Evolutionary conservation across 495 filamentous ascomycete genomes (phyloP).

Genomic region (Penicillium chermesinum): DNA sequence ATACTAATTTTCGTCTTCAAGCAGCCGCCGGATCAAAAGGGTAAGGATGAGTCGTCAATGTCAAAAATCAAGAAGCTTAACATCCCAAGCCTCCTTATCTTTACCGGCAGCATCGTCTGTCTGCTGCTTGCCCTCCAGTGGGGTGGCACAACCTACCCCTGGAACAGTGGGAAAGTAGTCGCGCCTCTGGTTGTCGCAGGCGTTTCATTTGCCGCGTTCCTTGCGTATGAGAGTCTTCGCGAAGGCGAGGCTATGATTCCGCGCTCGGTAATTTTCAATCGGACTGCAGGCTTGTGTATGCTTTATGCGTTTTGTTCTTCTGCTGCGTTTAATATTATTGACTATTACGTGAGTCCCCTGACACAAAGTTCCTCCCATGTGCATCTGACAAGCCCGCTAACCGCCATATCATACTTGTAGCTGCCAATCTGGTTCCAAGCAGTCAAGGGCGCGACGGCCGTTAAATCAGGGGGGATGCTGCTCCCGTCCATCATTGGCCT

Average conservation of each 20-base stretch:
- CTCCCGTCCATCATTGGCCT: background rate
- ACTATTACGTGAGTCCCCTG: background rate
- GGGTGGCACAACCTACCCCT: background rate
- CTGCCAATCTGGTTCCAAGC: background rate
- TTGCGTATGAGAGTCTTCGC: background rate
- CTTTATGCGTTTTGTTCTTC: background rate
- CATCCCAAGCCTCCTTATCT: background rate
- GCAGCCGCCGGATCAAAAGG: no score
- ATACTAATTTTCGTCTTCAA: no score
- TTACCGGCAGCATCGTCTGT: background rate
- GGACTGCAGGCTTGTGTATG: background rate
- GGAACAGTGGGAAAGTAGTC: background rate
- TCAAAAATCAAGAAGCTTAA: background rate
- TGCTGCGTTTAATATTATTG: background rate
- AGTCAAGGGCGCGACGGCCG: background rate
- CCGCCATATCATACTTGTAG: background rate
- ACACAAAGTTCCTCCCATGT: background rate
- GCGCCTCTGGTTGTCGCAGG: background rate
- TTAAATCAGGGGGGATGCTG: background rate
- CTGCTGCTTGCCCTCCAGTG: background rate
- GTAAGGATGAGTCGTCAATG: no score
- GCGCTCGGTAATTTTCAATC: background rate
- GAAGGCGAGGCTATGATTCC: background rate
- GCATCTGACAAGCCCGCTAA: background rate
- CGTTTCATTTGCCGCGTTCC: background rate